Base-by-base conservation (phyloP, 352 stramenopile genomes). In the Phytopythium cucurbitacearum region DNA sequence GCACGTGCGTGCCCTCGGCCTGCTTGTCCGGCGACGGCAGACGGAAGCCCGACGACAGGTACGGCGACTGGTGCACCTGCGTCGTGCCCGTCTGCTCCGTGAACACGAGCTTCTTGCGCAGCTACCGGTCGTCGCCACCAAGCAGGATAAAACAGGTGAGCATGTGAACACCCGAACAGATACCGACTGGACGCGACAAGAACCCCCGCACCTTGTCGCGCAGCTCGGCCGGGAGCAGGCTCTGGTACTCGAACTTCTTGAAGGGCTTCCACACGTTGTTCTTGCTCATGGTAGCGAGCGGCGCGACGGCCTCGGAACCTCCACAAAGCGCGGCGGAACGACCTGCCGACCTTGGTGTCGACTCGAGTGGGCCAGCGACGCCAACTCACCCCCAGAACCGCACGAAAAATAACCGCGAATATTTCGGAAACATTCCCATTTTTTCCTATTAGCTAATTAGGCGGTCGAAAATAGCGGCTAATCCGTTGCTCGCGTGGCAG, bases 41-140 rank as follows among this genome's bases (percentile, higher is more conserved):
- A 57, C 86, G 84, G 64, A 79, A 96, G 33, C 76, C 69, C 49
- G 89, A 77, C 16, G 70, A 68, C 32, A 76, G 33, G 21, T 69
- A 70, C 32, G 84, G 81, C 57, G 76, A 87, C 65, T 91, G 82
- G 64, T 80, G 69, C 52, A 76, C 63, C 60, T 94, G 81, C 65
- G 80, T 78, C 34, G 73, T 77, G 56, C 76, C 81, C 51, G 80
- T 87, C n/a, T 76, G 71, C 57, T 91, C 81, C 57, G 67, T 86
- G 69, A 91, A 94, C 42, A 94, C 72, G 21, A 94, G 69, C 59
- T 89, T 50, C 68, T 94, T 78, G 55, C 84, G 84, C 33, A 94
- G 66, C 83, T 93, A 48, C 32, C n/a, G 2, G 21, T 28, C 21
- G 21, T 28, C 2, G 21, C 21, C 21, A 28, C 21, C 21, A 28